Evolutionary conservation across 345 rosid species (phyloP).

Genomic region (Lepidium didymum): DNA sequence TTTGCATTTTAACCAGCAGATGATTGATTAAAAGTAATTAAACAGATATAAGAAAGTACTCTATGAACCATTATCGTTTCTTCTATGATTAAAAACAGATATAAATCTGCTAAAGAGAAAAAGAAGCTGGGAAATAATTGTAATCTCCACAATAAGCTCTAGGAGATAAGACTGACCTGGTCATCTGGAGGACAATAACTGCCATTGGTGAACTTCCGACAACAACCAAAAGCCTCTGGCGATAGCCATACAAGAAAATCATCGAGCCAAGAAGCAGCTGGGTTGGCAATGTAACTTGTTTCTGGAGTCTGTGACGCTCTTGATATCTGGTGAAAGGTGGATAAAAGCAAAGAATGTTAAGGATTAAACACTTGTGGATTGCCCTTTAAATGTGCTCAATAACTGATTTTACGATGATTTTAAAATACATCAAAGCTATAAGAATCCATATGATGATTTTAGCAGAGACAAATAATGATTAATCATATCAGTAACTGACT

Average conservation of each 20-base stretch:
- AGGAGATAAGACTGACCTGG: constrained; percentile 54
- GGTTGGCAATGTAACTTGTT: constrained; percentile 88
- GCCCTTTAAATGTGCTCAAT: background rate
- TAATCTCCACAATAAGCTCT: background rate
- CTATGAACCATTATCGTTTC: constrained; percentile 2
- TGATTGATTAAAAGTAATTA: constrained; percentile 10
- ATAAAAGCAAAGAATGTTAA: constrained; percentile 1
- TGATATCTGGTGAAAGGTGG: constrained; percentile 53
- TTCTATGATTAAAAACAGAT: background rate
- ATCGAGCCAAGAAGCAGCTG: constrained; percentile 99
- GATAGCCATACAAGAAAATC: constrained; percentile 93
- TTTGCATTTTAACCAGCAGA: constrained; percentile 13
- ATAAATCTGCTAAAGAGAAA: background rate
- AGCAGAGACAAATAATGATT: background rate
- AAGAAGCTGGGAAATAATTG: constrained; percentile 1
- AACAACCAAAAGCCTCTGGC: constrained; percentile 95
- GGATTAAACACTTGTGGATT: background rate
- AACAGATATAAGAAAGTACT: background rate
- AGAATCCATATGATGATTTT: constrained; percentile 8
- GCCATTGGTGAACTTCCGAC: constrained; percentile 72
- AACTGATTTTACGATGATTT: no score
- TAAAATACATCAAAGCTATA: background rate
- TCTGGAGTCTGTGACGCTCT: constrained; percentile 68
- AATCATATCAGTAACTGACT: background rate
- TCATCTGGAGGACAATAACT: constrained; percentile 94